Base-by-base conservation (phyloP, 495 filamentous ascomycete species). In the Cercophora scortea region DNA sequence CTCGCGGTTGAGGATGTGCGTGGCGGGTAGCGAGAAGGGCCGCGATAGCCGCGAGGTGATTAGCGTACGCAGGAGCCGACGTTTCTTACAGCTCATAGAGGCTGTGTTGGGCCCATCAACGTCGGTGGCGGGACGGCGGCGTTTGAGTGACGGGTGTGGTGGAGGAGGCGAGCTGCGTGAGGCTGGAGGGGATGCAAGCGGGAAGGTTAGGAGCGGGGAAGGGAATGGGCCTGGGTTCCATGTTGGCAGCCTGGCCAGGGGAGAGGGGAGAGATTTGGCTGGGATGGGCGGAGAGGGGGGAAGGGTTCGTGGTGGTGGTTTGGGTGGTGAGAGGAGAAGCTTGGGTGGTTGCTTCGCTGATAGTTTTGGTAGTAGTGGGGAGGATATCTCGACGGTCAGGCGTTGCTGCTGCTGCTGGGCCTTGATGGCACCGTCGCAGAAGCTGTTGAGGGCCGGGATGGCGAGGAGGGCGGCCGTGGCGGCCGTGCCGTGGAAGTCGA, bases 1-100 rank as follows among this genome's bases (percentile, higher is more conserved):
- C 54, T 76, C 75, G 35, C 84, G 74, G 63, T 83, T 79, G 49
- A 84, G 70, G 49, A 87, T 83, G 62, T 88, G 81, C 17, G 83
- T 82, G 6, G 86, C 77, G 0, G 86, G 86, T 10, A 75, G 68
- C 1, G 84, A 85, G 61, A 81, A 89, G 1, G 85, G 86, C 43
- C 70, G 72, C 32, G 82, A 86, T 1, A 89, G 78, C 15, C 83
- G 74, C 4, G 84, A 87, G 5, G 86, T 89, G 55, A 87, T 77
- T 17, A 88, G 68, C 18, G 79, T 67, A 16, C 81, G 66, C 6
- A 81, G 76, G 13, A 89, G 60, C 8, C 85, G 76, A 25, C 86
- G 81, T 64, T 86, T 87, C 70, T 89, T 89, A 63, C 74, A 79
- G 35, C 73, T 56, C 15, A 76, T 50, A 1, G 54, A 57, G 4